phyloP scores from a whole-genome alignment of 371 early-diverging fungal species.

The Caulochytrium protostelioides region DNA sequence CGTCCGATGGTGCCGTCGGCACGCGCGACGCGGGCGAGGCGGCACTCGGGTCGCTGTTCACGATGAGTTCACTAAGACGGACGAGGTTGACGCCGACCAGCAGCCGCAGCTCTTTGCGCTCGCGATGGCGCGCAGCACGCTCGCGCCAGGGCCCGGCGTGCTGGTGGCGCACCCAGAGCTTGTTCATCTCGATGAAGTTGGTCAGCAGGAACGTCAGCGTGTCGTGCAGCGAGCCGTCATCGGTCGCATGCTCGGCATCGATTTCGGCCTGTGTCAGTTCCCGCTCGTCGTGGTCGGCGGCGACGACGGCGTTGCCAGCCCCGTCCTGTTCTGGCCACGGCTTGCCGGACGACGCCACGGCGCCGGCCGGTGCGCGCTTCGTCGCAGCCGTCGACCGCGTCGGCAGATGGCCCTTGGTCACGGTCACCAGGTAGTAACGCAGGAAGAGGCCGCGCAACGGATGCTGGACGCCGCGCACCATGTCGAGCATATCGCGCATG shows the following conservation, averaged over 20 bases:
- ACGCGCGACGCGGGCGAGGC: no score
- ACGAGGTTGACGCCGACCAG: conserved; percentile 90
- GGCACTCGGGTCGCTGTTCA: no score
- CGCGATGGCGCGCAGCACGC: conserved; percentile 72
- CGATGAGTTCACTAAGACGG: conserved; percentile 73
- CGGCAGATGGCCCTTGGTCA: conserved; percentile 72
- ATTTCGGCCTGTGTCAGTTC: neutral
- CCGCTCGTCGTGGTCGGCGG: conserved; percentile 8
- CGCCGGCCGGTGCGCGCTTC: conserved; percentile 11
- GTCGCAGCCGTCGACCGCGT: conserved; percentile 11
- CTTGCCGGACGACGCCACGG: neutral
- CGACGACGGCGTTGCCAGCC: conserved; percentile 3
- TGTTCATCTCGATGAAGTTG: conserved; percentile 96
- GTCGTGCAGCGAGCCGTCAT: conserved; percentile 37
- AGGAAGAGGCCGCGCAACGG: conserved; percentile 86
- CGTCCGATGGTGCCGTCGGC: no score
- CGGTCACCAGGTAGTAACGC: conserved; percentile 71
- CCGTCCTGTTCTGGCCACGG: no score
- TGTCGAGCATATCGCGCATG: conserved; percentile 93
- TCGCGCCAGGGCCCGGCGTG: conserved; percentile 84
- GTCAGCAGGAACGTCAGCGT: conserved; percentile 80
- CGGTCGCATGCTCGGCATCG: no score
- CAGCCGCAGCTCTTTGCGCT: conserved; percentile 77
- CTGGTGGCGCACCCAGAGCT: conserved; percentile 93
- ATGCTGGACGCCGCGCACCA: conserved; percentile 91